phyloP scores from a whole-genome alignment of 257 asterid species.

The Cynanchum wilfordii region DNA sequence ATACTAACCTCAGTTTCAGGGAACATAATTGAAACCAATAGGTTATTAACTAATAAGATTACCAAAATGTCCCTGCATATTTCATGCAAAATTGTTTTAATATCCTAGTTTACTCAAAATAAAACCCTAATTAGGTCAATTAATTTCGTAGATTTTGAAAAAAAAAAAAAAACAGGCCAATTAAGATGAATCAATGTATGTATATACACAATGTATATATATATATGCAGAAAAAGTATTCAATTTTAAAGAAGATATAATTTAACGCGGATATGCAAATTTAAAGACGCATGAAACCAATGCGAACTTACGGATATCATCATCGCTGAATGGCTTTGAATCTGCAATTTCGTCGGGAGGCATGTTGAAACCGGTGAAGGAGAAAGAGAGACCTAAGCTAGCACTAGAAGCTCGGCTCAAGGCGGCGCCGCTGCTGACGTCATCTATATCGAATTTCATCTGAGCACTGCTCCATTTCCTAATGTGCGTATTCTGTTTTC shows the following conservation, averaged over 20 bases:
- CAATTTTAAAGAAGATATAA: too few relatives aligned
- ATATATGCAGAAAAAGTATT: too few relatives aligned
- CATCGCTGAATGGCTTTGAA: slow-evolving; percentile 61
- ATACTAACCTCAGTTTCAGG: slow-evolving; percentile 1
- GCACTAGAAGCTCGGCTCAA: slow-evolving; percentile 97
- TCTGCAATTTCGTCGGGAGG: slow-evolving; percentile 74
- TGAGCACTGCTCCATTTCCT: slow-evolving; percentile 92
- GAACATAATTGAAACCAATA: neutral
- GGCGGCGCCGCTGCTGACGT: slow-evolving; percentile 86
- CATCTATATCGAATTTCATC: slow-evolving; percentile 76
- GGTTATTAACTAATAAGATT: neutral
- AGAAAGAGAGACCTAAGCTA: slow-evolving; percentile 79
- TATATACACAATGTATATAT: too few relatives aligned
- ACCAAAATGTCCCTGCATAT: neutral
- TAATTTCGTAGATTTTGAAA: too few relatives aligned
- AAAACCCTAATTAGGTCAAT: too few relatives aligned
- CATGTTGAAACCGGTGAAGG: slow-evolving; percentile 82
- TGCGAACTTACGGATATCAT: slow-evolving; percentile 51
- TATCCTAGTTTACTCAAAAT: too few relatives aligned
- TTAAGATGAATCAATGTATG: too few relatives aligned
- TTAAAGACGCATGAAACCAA: too few relatives aligned
- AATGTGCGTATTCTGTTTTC: slow-evolving; percentile 48
- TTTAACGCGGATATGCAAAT: too few relatives aligned
- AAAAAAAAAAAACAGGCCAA: too few relatives aligned
- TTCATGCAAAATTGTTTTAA: neutral